Base-by-base conservation (phyloP, 176 grass and related monocot genomes). In the Miscanthus lutarioriparius region DNA sequence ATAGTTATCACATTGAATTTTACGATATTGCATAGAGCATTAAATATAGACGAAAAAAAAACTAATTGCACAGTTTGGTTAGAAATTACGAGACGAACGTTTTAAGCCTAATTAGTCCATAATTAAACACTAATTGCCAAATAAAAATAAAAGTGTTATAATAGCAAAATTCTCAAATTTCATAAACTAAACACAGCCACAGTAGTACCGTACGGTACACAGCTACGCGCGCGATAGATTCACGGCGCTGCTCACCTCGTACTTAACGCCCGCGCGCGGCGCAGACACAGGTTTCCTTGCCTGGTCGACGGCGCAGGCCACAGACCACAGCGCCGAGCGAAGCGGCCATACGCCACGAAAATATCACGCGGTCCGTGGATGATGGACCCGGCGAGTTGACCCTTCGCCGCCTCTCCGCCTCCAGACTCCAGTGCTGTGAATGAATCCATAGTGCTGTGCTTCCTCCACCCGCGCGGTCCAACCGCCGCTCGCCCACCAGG, bases 241-340 rank as follows among this genome's bases (percentile, higher is more conserved):
- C 36, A 68, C 48, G 37, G 63, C 49, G 79, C 2, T 8, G 19
- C 7, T 9, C 56, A 88, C 86, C 86, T 88, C 73, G 80, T 83
- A 54, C 30, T 64, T 78, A 72, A 78, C 74, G 74, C 86, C 80
- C 51, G 14, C 54, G 61, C 40, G 4, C 53, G 56, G 14, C 49
- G 58, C 25, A 9, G 28, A 17, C 28, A 35, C 10, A 13, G 72
- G 33, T 5, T 61, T 45, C 69, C 22, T 10, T 28, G 28, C 38
- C 51, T 56, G 58, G 58, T 26, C 56, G 22, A 61, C n/a, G 73
- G 48, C 26, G 6, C 26, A 10, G 13, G 38, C 12, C 43, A 56
- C 36, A n/a, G n/a, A n/a, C n/a, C n/a, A n/a, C n/a, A 2, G 1
- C 51, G 30, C 68, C 32, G 67, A 3, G 44, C 32, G 43, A 23